phyloP scores from a whole-genome alignment of 345 rosid species.

The Salix purpurea region DNA sequence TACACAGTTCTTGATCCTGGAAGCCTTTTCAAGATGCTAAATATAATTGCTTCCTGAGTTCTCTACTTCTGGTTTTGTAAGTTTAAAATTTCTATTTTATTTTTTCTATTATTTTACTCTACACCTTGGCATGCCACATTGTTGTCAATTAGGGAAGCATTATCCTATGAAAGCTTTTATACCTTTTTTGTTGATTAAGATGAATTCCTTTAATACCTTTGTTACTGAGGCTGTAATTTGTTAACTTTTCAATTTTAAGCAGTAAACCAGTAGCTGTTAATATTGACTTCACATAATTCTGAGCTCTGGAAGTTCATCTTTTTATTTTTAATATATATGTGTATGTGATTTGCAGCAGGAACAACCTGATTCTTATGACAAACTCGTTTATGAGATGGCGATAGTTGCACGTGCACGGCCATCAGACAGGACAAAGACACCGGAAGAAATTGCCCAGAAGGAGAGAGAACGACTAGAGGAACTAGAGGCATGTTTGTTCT shows the following conservation, averaged over 20 bases:
- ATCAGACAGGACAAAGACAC: constrained; percentile 78
- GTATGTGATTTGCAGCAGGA: constrained; percentile 26
- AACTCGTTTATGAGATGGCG: constrained; percentile 50
- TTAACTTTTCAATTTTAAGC: neutral
- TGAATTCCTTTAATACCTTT: neutral
- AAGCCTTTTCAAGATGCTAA: neutral
- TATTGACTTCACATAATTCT: neutral
- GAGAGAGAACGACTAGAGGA: constrained; percentile 71
- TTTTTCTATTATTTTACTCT: neutral
- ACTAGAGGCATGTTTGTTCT: constrained; percentile 59
- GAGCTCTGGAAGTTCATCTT: neutral
- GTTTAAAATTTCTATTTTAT: neutral
- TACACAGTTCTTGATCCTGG: neutral
- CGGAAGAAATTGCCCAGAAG: constrained; percentile 96
- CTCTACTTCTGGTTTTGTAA: neutral
- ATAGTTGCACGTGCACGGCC: constrained; percentile 75
- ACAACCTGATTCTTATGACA: constrained; percentile 55
- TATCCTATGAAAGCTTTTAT: neutral
- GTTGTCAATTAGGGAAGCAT: neutral
- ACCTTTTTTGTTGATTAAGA: neutral
- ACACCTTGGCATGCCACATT: neutral
- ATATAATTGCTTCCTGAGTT: neutral
- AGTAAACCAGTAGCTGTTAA: neutral
- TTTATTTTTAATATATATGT: neutral
- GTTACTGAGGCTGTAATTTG: neutral